Conservation (phyloP, 2,329 filamentous ascomycete genomes). For the Colletotrichum lentis region DNA sequence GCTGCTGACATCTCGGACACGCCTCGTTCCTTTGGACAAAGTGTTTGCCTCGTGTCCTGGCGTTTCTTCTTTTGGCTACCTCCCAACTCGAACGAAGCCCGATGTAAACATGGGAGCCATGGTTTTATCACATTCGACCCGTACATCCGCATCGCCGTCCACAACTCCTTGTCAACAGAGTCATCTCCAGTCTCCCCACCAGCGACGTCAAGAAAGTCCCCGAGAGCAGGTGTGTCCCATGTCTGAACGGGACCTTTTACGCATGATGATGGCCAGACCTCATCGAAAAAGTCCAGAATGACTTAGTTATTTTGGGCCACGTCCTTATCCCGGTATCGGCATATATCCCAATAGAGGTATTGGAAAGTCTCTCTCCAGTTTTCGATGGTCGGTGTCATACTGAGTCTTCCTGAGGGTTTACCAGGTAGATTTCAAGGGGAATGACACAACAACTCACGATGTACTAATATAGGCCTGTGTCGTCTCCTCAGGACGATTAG, state of each 20-base stretch:
- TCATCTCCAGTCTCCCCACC: background rate
- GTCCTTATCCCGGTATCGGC: constrained; percentile 1
- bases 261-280: constrained; percentile 6
- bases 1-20: too few species aligned
- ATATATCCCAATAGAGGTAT: constrained; percentile 3
- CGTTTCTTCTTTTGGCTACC: too few species aligned
- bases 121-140: background rate
- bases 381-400: constrained; percentile 1
- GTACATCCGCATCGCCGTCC: constrained; percentile 9
- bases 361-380: constrained; percentile 5
- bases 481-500: constrained; percentile 2
- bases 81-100: too few species aligned
- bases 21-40: too few species aligned
- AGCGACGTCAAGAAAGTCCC: constrained; percentile 11
- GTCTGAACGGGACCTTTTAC: constrained; percentile 6
- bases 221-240: background rate
- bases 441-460: too few species aligned
- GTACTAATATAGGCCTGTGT: background rate
- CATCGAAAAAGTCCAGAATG: constrained; percentile 8
- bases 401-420: too few species aligned
- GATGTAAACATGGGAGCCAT: too few species aligned
- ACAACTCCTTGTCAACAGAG: constrained; percentile 10
- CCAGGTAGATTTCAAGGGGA: too few species aligned
- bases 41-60: too few species aligned
- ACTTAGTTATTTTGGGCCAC: background rate